phyloP scores from a whole-genome alignment of 345 rosid genomes.

The Rubroshorea leprosula region DNA sequence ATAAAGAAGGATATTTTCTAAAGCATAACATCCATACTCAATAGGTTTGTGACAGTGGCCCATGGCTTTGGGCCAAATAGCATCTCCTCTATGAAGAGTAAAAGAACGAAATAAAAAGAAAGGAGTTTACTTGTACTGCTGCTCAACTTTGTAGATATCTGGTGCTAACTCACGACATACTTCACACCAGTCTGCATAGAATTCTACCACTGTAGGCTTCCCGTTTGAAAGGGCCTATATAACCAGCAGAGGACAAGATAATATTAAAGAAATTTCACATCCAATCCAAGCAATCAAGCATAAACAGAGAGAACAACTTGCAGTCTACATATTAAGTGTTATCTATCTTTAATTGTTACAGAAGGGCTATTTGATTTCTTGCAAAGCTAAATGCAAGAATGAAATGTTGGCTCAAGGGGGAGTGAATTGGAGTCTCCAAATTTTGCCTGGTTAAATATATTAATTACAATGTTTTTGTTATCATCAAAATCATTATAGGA shows the following conservation, averaged over 20 bases:
- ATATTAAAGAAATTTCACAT: background rate
- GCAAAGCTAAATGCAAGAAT: too few species aligned
- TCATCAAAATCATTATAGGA: too few species aligned
- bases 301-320: background rate
- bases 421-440: too few species aligned
- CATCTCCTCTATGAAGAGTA: background rate
- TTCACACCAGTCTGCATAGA: slow-evolving; percentile 98
- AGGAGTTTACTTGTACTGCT: slow-evolving; percentile 64
- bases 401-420: too few species aligned
- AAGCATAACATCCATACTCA: background rate
- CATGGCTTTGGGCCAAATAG: background rate
- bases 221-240: slow-evolving; percentile 81
- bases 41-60: background rate
- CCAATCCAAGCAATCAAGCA: background rate
- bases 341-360: too few species aligned
- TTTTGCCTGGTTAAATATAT: too few species aligned
- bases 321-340: too few species aligned
- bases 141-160: slow-evolving; percentile 86
- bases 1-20: too few species aligned
- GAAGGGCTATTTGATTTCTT: too few species aligned
- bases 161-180: slow-evolving; percentile 94
- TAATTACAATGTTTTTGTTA: too few species aligned
- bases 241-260: slow-evolving; percentile 7
- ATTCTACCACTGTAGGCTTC: slow-evolving; percentile 93
- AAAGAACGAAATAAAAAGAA: background rate